A percentile compares a stretch with the other conserved stretches of the same genome.
Evolutionary conservation across 1,284 basidiomycete species (phyloP).

Genomic region (Cutaneotrichosporon sp.): DNA sequence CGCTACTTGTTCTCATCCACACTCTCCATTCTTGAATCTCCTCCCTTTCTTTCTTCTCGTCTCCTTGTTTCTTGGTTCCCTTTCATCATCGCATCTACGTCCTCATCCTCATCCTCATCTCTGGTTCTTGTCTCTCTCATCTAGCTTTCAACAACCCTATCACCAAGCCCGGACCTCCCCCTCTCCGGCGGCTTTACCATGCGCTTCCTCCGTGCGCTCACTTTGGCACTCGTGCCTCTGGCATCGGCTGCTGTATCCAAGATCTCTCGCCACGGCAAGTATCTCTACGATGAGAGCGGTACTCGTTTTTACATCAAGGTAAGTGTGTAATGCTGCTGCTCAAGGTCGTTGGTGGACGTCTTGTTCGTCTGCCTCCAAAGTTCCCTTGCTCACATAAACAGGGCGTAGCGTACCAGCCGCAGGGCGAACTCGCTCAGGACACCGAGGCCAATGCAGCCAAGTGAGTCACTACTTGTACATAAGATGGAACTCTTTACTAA

Average conservation of each 20-base stretch:
- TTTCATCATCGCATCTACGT: no score
- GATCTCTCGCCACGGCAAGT: conserved; percentile 53
- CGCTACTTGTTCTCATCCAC: neutral
- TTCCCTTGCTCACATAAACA: conserved; percentile 18
- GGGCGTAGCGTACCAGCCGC: conserved; percentile 83
- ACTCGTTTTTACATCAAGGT: conserved; percentile 78
- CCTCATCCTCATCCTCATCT: neutral
- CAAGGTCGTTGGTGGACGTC: no score
- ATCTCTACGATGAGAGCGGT: conserved; percentile 68
- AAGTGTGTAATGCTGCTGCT: no score
- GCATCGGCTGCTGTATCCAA: conserved; percentile 32
- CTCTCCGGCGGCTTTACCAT: no score
- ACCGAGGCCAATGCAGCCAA: conserved; percentile 54
- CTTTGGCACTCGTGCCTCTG: conserved; percentile 18
- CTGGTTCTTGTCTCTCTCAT: neutral
- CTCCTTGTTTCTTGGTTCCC: neutral
- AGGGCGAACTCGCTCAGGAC: conserved; percentile 56
- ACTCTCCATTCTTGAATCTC: neutral
- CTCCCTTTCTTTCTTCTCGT: neutral
- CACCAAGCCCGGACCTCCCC: no score
- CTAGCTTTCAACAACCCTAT: neutral
- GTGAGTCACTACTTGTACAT: conserved; percentile 36
- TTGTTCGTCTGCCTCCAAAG: neutral
- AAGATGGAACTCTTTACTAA: conserved; percentile 4
- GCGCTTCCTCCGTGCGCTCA: conserved; percentile 12